Percentiles rank a stretch among this genome's conserved stretches.
phyloP scores from a whole-genome alignment of 345 rosid genomes.

The Bruguiera sexangula region DNA sequence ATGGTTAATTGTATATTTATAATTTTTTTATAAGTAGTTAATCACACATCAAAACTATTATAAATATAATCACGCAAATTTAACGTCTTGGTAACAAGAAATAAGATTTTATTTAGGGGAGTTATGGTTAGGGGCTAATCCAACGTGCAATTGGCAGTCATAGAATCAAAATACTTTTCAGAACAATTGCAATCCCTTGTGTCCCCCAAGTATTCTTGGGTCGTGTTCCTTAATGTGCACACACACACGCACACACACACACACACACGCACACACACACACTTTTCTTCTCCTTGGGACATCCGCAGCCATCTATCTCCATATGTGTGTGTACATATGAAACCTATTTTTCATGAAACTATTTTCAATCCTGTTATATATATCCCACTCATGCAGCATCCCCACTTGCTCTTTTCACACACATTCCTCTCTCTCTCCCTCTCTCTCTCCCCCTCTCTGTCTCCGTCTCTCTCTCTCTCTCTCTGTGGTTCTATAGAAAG shows the following conservation, averaged over 20 bases:
- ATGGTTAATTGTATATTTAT: no score
- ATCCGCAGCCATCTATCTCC: constrained; percentile 46
- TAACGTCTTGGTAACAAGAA: no score
- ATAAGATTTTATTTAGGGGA: no score
- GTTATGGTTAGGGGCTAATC: no score
- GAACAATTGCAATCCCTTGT: constrained; percentile 26
- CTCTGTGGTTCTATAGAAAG: neutral
- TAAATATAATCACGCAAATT: no score
- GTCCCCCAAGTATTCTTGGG: constrained; percentile 49
- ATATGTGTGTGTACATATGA: neutral
- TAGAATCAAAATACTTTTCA: no score
- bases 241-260: neutral
- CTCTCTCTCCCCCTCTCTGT: neutral
- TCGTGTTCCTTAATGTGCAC: constrained; percentile 36
- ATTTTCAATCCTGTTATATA: constrained; percentile 28
- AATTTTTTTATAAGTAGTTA: no score
- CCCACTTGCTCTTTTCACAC: constrained; percentile 13
- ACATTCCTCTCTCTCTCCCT: constrained; percentile 7
- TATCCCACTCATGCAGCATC: constrained; percentile 40
- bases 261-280: constrained; percentile 9
- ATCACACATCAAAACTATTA: no score
- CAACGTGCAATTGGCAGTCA: no score
- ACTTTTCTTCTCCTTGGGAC: constrained; percentile 46
- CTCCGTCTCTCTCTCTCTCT: constrained; percentile 13
- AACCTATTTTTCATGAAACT: neutral